Evolutionary conservation across 2,329 filamentous ascomycete genomes (phyloP), one percentile per base, ranked within the genome.

Genomic region (Curvularia verruculosa): DNA sequence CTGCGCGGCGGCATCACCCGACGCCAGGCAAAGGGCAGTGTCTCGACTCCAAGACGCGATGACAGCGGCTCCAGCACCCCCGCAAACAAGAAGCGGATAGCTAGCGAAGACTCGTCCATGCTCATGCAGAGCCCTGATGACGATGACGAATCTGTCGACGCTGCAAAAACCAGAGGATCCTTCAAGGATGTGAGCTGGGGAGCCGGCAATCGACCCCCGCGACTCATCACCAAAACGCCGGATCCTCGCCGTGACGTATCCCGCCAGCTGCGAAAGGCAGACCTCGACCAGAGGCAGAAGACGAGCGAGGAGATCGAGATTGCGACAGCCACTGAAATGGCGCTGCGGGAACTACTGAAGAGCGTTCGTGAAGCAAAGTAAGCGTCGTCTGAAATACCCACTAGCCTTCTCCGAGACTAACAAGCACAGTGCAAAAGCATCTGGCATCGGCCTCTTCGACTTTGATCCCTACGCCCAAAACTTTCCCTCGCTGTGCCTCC

Each of bases 381-480:
- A 49, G 70, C 54, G 34, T 9, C 23, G 5, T 19, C 23, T 21
- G 23, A 15, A 19, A 21, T 23, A 18, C 34, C 37, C 49, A 29
- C 26, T 31, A 19, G 5, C 28, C 39, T 43, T 23, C 47, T 2
- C 40, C 26, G n/a, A n/a, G 10, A 23, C 39, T 46, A 29, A 52
- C 34, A 60, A 1, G 12, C 18, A 21, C 61, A 84, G 81, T 56
- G 77, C 78, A 24, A 78, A 79, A 53, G 75, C 77, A 67, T 78
- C 58, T 65, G 80, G 60, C 72, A 71, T 59, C 54, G 63, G 80
- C 18, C 82, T 86, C 3, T 88, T 87, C 73, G 90, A 94, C 63
- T 96, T 96, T 77, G 91, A 97, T 64, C 89, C 94, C 31, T 85
- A 93, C 59, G 83, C 89, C 5, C 86, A 96, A 73, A 92, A 92